Base-by-base conservation (phyloP, 2,329 filamentous ascomycete species). In the Amesomyces nigricolor region DNA sequence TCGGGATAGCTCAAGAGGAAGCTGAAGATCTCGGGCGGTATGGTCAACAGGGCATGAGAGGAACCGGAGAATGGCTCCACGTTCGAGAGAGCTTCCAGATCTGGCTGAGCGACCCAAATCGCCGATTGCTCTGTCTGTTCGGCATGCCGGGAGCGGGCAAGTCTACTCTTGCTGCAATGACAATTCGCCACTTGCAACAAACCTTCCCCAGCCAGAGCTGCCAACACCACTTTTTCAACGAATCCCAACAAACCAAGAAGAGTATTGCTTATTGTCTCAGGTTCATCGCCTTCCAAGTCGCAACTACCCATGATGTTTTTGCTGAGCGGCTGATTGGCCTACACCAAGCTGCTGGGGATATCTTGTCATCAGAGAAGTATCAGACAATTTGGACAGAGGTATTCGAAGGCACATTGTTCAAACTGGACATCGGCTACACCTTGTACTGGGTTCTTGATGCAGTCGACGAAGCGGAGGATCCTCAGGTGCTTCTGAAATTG, bases 391-490 rank as follows among this genome's bases (percentile, higher is more conserved):
- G 53, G 53, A 16, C 35, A 4, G 40, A 32, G 13, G 26, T 47
- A 0, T 56, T 56, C 9, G 39, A 56, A 45, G 43, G 43, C 0
- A 47, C 51, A 4, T n/a, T 56, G 13, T 56, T 56, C 43, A 40
- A 47, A 13, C 26, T 51, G 3, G 47, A 51, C 22, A 26, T 51
- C n/a, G 47, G 40, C 2, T 39, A 42, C 29, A 47, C 53, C 9
- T 17, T 56, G 22, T 35, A 47, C n/a, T 56, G 53, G 53, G 43
- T 56, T 7, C 9, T 56, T 10, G 53, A 56, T 11, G 53, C 30
- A 2, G 26, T 56, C 4, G 53, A 56, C 38, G 53, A 56, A 42
- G 40, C 47, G 1, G 43, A 56, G 14, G 11, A 42, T 13, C 42
- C 47, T 5, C 17, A 45, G 5, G 4, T 4, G 4, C 40, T 56